Conservation (phyloP, 371 early-diverging fungal genomes). For the Globomyces sp. region DNA sequence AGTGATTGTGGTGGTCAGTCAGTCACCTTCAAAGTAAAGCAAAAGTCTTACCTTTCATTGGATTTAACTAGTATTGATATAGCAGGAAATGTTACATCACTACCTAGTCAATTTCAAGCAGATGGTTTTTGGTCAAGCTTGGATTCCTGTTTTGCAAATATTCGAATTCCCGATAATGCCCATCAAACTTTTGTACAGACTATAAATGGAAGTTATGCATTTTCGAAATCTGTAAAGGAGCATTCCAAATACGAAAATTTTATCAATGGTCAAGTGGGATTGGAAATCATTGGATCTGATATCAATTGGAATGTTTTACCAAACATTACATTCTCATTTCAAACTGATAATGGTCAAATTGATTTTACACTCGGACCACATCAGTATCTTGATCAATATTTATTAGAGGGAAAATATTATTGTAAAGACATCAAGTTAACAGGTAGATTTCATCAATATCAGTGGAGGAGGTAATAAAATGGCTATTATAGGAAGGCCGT, state of each 20-base stretch:
- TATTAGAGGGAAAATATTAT: not conserved
- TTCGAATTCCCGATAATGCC: not conserved
- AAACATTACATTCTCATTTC: not conserved
- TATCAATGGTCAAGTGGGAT: conserved; percentile 3
- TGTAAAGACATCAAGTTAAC: not conserved
- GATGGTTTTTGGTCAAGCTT: not conserved
- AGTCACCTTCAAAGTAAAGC: not conserved
- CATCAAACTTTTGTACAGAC: not conserved
- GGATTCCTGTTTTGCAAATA: not conserved
- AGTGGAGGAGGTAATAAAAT: not conserved
- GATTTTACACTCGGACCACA: conserved; percentile 6
- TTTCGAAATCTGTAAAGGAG: not conserved
- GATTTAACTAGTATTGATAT: conserved; percentile 7
- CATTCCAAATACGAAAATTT: not conserved
- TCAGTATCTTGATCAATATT: conserved; percentile 4
- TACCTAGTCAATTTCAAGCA: conserved; percentile 1
- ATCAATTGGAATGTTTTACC: conserved; percentile 6
- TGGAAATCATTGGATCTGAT: not conserved
- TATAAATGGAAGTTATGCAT: not conserved
- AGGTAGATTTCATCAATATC: not conserved
- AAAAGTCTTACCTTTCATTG: not conserved
- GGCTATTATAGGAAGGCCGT: conserved; percentile 9
- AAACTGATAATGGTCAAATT: not conserved
- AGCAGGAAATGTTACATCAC: not conserved
- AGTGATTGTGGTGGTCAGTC: not conserved